Evolutionary conservation across 805 yeast genomes (phyloP).

Genomic region (Diddensiella transvaalensis): DNA sequence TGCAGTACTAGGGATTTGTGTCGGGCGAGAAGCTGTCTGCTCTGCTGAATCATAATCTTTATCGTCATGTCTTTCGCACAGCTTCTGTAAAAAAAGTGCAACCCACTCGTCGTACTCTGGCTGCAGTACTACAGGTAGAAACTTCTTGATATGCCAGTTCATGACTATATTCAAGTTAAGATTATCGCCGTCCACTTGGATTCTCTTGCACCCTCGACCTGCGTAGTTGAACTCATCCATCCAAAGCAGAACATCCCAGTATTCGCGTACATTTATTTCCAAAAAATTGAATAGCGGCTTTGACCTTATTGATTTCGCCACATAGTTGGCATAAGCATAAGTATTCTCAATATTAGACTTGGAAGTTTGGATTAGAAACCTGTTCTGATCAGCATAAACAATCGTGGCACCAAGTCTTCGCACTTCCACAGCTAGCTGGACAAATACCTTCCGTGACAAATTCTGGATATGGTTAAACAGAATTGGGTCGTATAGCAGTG

Average conservation of each 20-base stretch:
- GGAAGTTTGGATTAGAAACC: slow-evolving; percentile 65
- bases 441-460: slow-evolving; percentile 72
- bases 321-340: slow-evolving; percentile 84
- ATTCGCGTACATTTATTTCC: slow-evolving; percentile 67
- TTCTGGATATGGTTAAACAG: slow-evolving; percentile 86
- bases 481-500: slow-evolving; percentile 70
- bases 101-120: slow-evolving; percentile 89
- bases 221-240: slow-evolving; percentile 88
- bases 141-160: slow-evolving; percentile 76
- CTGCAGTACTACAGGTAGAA: slow-evolving; percentile 70
- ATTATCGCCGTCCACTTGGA: slow-evolving; percentile 3
- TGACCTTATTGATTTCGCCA: slow-evolving; percentile 70
- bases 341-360: slow-evolving; percentile 81
- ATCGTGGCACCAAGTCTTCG: slow-evolving; percentile 72
- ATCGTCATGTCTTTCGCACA: slow-evolving; percentile 47
- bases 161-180: slow-evolving; percentile 41
- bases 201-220: slow-evolving; percentile 47
- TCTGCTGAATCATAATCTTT: slow-evolving; percentile 27
- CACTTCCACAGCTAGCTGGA: slow-evolving; percentile 79
- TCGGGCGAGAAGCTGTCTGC: slow-evolving; percentile 56
- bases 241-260: slow-evolving; percentile 95
- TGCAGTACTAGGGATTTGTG: slow-evolving; percentile 56
- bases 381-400: slow-evolving; percentile 75
- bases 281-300: slow-evolving; percentile 79
- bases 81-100: slow-evolving; percentile 65